Percentiles rank a stretch among this genome's conserved stretches.
phyloP scores from a whole-genome alignment of 352 stramenopile genomes.

The Thraustotheca clavata region DNA sequence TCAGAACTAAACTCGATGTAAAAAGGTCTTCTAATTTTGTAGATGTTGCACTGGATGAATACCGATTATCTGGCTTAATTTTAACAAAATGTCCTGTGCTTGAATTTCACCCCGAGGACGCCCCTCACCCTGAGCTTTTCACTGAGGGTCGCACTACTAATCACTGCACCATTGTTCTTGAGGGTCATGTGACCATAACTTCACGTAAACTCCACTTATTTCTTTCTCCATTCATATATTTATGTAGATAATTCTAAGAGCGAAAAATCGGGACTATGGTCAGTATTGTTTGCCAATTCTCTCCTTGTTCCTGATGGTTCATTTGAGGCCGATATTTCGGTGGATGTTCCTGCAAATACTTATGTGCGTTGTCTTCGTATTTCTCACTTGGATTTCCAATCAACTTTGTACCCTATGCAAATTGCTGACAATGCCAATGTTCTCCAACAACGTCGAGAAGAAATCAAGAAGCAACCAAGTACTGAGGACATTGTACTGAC shows the following conservation, averaged over 20 bases:
- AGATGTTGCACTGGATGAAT: background rate
- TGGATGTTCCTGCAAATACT: background rate
- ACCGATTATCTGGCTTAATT: background rate
- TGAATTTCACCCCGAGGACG: constrained; percentile 2
- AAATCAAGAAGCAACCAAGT: constrained; percentile 7
- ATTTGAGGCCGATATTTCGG: constrained; percentile 16
- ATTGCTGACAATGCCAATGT: background rate
- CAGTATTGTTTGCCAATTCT: background rate
- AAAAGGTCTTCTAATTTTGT: background rate
- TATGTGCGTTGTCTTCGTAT: constrained; percentile 8
- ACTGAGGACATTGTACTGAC: background rate
- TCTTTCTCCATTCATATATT: background rate
- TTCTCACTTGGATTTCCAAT: constrained; percentile 14
- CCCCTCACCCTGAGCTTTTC: background rate
- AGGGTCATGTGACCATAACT: background rate
- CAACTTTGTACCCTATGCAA: constrained; percentile 19
- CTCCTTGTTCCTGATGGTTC: background rate
- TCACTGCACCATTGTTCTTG: background rate
- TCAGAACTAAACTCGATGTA: too few species aligned
- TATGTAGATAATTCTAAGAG: background rate
- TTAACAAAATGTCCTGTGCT: constrained; percentile 14
- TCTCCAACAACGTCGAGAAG: constrained; percentile 2
- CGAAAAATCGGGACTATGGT: constrained; percentile 6
- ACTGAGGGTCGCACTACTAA: constrained; percentile 1
- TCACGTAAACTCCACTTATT: background rate